These are phyloP conservation scores for Cucumis melo DNA, from an alignment of 306 rosid species.

Conservation along the genomic window DNA sequence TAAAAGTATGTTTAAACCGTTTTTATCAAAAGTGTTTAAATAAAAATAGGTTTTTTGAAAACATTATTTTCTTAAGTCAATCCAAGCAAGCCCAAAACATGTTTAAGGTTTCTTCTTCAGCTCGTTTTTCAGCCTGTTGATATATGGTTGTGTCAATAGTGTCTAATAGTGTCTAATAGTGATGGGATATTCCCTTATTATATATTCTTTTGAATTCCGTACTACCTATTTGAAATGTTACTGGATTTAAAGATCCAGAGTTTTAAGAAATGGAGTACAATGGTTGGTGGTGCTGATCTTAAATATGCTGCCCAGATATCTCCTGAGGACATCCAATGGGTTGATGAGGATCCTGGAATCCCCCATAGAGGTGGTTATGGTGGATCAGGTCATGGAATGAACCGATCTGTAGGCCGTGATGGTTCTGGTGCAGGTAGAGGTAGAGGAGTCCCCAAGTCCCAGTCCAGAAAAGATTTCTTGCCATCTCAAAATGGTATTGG, in stretches of 20 bases:
- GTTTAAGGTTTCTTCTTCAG: neutral
- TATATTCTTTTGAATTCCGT: neutral
- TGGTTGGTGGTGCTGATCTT: neutral
- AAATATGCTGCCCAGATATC: conserved; percentile 45
- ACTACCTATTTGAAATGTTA: neutral
- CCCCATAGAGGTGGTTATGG: conserved; percentile 44
- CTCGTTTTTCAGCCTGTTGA: neutral
- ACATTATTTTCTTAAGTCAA: no score
- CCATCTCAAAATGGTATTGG: conserved; percentile 75
- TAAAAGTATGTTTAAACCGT: no score
- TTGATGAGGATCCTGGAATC: conserved; percentile 77
- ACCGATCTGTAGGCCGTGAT: conserved; percentile 46
- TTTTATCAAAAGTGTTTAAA: no score
- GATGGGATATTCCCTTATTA: neutral
- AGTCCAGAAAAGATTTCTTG: conserved; percentile 55
- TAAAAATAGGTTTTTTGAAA: no score
- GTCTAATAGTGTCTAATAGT: neutral
- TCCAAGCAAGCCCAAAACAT: neutral
- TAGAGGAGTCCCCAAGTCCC: conserved; percentile 58
- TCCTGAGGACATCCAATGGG: conserved; percentile 85
- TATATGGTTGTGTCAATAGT: neutral
- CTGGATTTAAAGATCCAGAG: neutral
- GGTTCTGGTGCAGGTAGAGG: conserved; percentile 65
- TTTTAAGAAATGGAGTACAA: neutral
- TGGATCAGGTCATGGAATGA: conserved; percentile 52